These are phyloP conservation scores for Carex myosuroides DNA, from an alignment of 176 grass and related monocot species.

Conservation along the genomic window DNA sequence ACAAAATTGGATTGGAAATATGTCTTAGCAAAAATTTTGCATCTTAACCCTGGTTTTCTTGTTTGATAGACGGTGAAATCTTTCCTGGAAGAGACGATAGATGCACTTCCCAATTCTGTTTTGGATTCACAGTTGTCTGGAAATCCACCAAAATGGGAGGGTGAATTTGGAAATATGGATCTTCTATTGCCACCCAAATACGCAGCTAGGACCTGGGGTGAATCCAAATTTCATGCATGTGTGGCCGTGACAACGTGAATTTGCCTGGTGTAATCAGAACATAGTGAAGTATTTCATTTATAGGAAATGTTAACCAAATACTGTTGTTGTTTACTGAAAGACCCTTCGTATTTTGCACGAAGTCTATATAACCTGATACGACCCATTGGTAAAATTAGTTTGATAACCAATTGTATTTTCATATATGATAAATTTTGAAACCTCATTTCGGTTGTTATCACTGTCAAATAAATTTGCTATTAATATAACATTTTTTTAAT, in stretches of 20 bases:
- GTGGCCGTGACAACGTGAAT: slow-evolving; percentile 28
- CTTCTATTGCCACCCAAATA: slow-evolving; percentile 51
- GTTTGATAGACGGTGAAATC: slow-evolving; percentile 57
- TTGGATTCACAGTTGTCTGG: slow-evolving; percentile 43
- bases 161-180: slow-evolving; percentile 47
- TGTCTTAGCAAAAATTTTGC: not conserved
- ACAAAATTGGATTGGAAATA: not conserved
- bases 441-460: not conserved
- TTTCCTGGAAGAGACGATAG: slow-evolving; percentile 86
- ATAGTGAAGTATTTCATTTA: not conserved
- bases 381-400: not conserved
- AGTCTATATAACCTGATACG: not conserved
- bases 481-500: not conserved
- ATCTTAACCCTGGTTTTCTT: not conserved
- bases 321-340: not conserved
- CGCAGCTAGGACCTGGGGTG: slow-evolving; percentile 2
- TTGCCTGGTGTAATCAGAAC: not conserved
- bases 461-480: not conserved
- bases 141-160: slow-evolving; percentile 31
- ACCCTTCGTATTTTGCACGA: not conserved
- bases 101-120: slow-evolving; percentile 45
- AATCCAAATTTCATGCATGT: slow-evolving; percentile 8
- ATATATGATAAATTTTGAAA: not conserved
- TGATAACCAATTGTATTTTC: not conserved
- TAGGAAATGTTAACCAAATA: not conserved